phyloP scores from a whole-genome alignment of 495 filamentous ascomycete species.

The Aspergillus indologenus region DNA sequence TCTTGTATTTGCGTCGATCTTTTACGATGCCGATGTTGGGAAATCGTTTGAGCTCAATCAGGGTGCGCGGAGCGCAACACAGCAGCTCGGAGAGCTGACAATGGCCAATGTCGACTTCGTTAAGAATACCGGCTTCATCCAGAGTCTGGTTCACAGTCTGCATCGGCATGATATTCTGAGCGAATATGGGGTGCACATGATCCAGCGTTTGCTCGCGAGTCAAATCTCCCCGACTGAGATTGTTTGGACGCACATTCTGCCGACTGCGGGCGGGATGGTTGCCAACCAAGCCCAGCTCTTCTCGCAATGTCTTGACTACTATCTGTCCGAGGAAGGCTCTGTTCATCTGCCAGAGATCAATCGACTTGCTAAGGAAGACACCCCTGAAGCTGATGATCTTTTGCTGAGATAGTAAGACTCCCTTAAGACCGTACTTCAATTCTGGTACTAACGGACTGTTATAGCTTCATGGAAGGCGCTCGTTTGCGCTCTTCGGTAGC shows the following conservation, averaged over 20 bases:
- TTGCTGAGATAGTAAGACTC: conserved; percentile 43
- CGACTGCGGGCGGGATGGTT: conserved; percentile 57
- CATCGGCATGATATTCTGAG: conserved; percentile 48
- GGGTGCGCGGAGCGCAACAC: conserved; percentile 49
- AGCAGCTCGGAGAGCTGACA: conserved; percentile 58
- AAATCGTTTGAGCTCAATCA: conserved; percentile 61
- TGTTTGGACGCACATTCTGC: conserved; percentile 67
- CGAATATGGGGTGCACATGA: conserved; percentile 66
- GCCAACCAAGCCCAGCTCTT: conserved; percentile 72
- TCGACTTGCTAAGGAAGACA: conserved; percentile 46
- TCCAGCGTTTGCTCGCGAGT: conserved; percentile 61
- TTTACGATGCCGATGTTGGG: conserved; percentile 63
- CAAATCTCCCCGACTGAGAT: conserved; percentile 60
- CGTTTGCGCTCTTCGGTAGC: conserved; percentile 55
- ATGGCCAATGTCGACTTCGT: conserved; percentile 61
- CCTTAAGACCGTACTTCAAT: background rate
- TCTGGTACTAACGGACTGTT: conserved; percentile 17
- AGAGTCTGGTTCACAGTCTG: conserved; percentile 41
- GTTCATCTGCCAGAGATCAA: conserved; percentile 56
- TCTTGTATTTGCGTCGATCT: conserved; percentile 59
- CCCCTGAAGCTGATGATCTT: conserved; percentile 43
- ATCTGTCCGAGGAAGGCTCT: conserved; percentile 55
- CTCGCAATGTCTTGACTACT: conserved; percentile 72
- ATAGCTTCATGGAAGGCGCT: conserved; percentile 57
- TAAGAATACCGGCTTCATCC: conserved; percentile 46